Evolutionary conservation across 1,284 basidiomycete genomes (phyloP), one percentile per base, ranked within the genome.

Genomic region (Cutaneotrichosporon cyanovorans): DNA sequence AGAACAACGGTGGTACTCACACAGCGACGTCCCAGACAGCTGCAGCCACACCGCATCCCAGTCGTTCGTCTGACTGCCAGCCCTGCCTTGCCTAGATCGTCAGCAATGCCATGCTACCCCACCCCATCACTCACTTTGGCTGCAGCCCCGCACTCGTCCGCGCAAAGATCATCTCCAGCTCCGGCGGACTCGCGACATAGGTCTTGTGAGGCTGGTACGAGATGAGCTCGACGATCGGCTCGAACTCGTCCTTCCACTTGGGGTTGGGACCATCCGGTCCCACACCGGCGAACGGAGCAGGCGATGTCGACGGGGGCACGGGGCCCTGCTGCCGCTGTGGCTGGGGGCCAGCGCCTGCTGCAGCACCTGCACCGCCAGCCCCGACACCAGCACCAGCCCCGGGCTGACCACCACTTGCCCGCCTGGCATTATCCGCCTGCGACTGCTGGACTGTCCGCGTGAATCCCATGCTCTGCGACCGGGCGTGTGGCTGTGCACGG

Each of bases 1-100:
- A n/a, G n/a, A n/a, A n/a, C n/a, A 28, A 12, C 7, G 8, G 12
- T 7, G 8, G 12, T 7, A 28, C 25, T 7, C 12, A 28, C 25
- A 92, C 46, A 96, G 77, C 8, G 88, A 91, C 8, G 90, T 95
- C 5, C 91, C 91, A 36, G 86, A 85, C 22, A 96, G 76, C 72
- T 96, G 91, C 2, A 86, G 85, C 89, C 89, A 93, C 9, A 93
- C 83, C n/a, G 87, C 80, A 8, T 78, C 76, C 88, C 89, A 92
- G n/a, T 85, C 84, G 23, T 88, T 90, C 80, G 65, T 82, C 81
- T 56, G 77, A 51, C 82, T 79, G 9, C 87, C 87, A 60, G 88
- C 85, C 4, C 85, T 76, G 78, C 82, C 51, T 80, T 80, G 72
- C 84, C 86, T 59, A 7, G 11, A 34, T 34, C 32, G n/a, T 34